These are phyloP conservation scores for Candida golubevii DNA, from an alignment of 805 yeast species.

Conservation along the genomic window DNA sequence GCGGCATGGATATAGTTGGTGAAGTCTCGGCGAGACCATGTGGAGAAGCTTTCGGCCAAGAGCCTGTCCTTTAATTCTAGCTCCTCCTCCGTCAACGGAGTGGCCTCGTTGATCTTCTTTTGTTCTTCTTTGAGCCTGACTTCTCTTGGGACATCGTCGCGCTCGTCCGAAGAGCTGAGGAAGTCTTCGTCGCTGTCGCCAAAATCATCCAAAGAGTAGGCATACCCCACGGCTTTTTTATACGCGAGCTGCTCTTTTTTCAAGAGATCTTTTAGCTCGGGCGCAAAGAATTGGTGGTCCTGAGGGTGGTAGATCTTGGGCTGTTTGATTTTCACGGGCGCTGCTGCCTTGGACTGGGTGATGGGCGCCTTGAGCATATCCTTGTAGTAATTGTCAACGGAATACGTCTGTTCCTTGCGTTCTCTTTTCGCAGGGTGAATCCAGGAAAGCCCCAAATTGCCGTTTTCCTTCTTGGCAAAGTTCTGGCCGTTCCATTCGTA, in stretches of 20 bases:
- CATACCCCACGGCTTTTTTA: constrained; percentile 56
- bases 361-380: constrained; percentile 50
- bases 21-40: constrained; percentile 75
- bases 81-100: constrained; percentile 63
- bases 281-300: constrained; percentile 72
- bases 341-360: constrained; percentile 7
- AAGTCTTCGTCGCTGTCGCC: constrained; percentile 52
- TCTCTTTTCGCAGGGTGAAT: constrained; percentile 73
- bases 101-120: constrained; percentile 48
- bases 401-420: constrained; percentile 72
- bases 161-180: constrained; percentile 38
- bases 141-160: constrained; percentile 34
- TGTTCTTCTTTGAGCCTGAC: constrained; percentile 46
- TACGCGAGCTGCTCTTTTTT: constrained; percentile 63
- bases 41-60: constrained; percentile 54
- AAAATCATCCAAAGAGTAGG: constrained; percentile 55
- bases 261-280: constrained; percentile 47
- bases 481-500: constrained; percentile 96
- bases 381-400: constrained; percentile 71
- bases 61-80: constrained; percentile 47
- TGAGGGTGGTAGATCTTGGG: constrained; percentile 53
- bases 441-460: constrained; percentile 47
- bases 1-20: constrained; percentile 65
- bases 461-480: constrained; percentile 53
- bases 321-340: constrained; percentile 12